phyloP scores from a whole-genome alignment of 352 stramenopile species.

The Phytophthora podocarpi region DNA sequence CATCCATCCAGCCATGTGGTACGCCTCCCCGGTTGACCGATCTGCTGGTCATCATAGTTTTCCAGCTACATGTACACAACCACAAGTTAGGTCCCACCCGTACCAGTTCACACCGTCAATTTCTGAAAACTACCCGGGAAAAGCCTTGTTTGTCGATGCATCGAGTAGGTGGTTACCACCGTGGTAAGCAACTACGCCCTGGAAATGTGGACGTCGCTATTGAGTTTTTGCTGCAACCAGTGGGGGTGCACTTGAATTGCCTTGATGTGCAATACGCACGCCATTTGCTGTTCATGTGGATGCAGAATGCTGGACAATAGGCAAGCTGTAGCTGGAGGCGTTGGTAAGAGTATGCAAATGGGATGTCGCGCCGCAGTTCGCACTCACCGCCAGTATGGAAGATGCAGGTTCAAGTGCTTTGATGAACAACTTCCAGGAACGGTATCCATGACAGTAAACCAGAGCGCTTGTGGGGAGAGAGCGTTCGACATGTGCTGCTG shows the following conservation, averaged over 20 bases:
- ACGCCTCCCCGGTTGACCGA: too few relatives aligned
- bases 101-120: not conserved
- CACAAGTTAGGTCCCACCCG: constrained; percentile 1
- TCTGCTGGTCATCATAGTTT: constrained; percentile 15
- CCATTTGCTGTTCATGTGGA: too few relatives aligned
- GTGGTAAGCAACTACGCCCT: not conserved
- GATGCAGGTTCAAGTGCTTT: not conserved
- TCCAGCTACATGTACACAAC: not conserved
- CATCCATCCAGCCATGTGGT: too few relatives aligned
- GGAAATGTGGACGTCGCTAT: constrained; percentile 13
- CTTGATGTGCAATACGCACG: constrained; percentile 20
- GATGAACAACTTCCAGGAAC: not conserved
- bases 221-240: constrained; percentile 1
- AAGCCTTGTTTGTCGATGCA: not conserved
- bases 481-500: constrained; percentile 3
- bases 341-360: not conserved
- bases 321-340: too few relatives aligned
- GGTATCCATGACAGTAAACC: not conserved
- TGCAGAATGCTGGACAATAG: too few relatives aligned
- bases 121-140: constrained; percentile 11
- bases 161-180: too few relatives aligned
- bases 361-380: constrained; percentile 6
- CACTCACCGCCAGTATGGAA: not conserved
- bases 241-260: constrained; percentile 3
- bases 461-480: constrained; percentile 10